A percentile compares a stretch with the other conserved stretches of the same genome.
Evolutionary conservation across 306 rosid species (phyloP).

Genomic region (Prunus dulcis): DNA sequence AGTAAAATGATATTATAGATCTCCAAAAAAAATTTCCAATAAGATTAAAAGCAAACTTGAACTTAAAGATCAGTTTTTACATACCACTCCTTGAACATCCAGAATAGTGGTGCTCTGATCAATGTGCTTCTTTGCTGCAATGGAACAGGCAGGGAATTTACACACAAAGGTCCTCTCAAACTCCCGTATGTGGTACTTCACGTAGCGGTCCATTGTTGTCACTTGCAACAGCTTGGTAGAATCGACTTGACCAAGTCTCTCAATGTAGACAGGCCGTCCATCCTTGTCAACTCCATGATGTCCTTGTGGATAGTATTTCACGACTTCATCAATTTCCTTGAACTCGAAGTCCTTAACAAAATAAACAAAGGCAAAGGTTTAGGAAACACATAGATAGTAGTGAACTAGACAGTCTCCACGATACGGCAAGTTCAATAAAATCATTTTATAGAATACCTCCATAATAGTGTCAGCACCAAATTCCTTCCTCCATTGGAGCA

Average conservation of each 20-base stretch:
- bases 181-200: constrained; percentile 77
- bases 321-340: constrained; percentile 72
- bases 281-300: constrained; percentile 92
- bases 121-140: constrained; percentile 82
- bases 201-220: constrained; percentile 82
- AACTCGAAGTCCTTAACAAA: constrained; percentile 72
- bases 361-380: not conserved
- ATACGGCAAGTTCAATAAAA: not conserved
- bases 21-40: not conserved
- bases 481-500: constrained; percentile 91
- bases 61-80: constrained; percentile 1
- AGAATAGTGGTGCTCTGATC: constrained; percentile 94
- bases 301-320: constrained; percentile 94
- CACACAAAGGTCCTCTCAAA: constrained; percentile 75
- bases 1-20: not conserved
- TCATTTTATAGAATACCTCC: constrained; percentile 54
- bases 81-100: constrained; percentile 97
- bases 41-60: not conserved
- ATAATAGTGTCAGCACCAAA: constrained; percentile 78
- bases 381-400: not conserved
- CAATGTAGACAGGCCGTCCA: constrained; percentile 85
- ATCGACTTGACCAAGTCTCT: constrained; percentile 83
- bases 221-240: constrained; percentile 79
- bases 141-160: constrained; percentile 84
- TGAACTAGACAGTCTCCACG: no score